Base-by-base conservation (phyloP, 805 yeast genomes). In the Metschnikowia borealis region DNA sequence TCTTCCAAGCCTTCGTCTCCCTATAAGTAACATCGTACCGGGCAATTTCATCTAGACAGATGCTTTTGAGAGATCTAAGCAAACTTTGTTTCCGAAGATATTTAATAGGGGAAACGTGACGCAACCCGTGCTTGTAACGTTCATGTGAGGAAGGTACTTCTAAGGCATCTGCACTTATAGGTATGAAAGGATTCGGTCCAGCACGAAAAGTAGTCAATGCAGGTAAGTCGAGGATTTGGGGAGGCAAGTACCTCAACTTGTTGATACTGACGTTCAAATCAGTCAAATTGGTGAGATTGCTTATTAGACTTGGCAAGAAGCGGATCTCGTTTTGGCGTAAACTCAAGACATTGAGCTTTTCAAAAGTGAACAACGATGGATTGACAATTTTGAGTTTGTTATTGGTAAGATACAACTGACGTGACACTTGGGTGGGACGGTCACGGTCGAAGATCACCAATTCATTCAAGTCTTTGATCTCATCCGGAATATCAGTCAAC, bases 1-100 rank as follows among this genome's bases (percentile, higher is more conserved):
- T 64, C 54, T 78, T 79, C 88, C 88, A 83, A 32, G 64, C 63
- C 51, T 68, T 67, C 0, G 83, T 71, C 53, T 83, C 87, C 39
- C 79, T 74, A 51, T 74, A 71, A 0, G 85, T 74, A 1, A 81
- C 81, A 52, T 73, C 74, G 54, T 83, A 82, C 11, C 62, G 59
- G 0, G 84, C 80, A 32, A 83, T 73, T 15, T 63, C 58, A 21
- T 83, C 63, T 23, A 82, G 64, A 42, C 82, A 73, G 1, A 80
- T 54, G 42, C 79, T 77, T 13, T 76, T 67, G 38, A 83, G 63
- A 11, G 77, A 71, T 1, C 84, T 81, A 0, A 73, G 68, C n/a
- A 10, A n/a, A 7, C 47, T 8, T 13, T n/a, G 21, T 5, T 39
- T 49, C 18, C 46, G 50, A 45, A 44, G 44, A 40, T 67, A 68